Evolutionary conservation across 139 green algal genomes (phyloP).

Genomic region (Chlorella sp.): DNA sequence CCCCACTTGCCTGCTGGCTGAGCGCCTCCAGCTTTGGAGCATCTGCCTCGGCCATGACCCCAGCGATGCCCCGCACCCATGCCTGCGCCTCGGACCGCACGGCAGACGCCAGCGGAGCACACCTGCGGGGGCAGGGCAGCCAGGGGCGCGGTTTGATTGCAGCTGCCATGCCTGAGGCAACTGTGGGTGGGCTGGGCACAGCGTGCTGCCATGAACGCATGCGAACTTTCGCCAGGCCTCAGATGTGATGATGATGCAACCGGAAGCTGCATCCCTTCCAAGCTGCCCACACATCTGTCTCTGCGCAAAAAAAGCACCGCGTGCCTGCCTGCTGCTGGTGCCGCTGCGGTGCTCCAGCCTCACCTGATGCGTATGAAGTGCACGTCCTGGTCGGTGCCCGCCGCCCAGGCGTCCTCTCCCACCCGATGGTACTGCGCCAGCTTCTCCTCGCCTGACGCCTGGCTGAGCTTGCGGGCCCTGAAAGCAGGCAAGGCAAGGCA

Average conservation of each 20-base stretch:
- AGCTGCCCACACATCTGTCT: too few species aligned
- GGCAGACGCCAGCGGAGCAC: slow-evolving; percentile 61
- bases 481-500: not conserved
- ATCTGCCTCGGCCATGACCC: not conserved
- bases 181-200: too few species aligned
- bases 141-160: too few species aligned
- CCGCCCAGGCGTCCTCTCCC: slow-evolving; percentile 33
- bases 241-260: too few species aligned
- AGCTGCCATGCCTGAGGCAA: too few species aligned
- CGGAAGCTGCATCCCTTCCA: too few species aligned
- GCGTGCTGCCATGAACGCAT: too few species aligned
- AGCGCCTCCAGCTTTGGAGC: not conserved
- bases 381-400: slow-evolving; percentile 1
- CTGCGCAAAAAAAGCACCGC: too few species aligned
- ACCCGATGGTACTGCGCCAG: slow-evolving; percentile 80
- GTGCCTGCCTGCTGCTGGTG: too few species aligned
- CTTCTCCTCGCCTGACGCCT: slow-evolving; percentile 79
- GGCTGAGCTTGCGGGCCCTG: slow-evolving; percentile 55
- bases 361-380: slow-evolving; percentile 15
- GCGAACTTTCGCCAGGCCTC: too few species aligned
- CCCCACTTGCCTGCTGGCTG: not conserved
- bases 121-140: slow-evolving; percentile 62
- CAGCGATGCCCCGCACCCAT: slow-evolving; percentile 66
- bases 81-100: slow-evolving; percentile 77
- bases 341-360: too few species aligned